Percentiles rank a stretch among this genome's conserved stretches.
phyloP scores from a whole-genome alignment of 495 filamentous ascomycete species.

The Penicillium cataractarum region DNA sequence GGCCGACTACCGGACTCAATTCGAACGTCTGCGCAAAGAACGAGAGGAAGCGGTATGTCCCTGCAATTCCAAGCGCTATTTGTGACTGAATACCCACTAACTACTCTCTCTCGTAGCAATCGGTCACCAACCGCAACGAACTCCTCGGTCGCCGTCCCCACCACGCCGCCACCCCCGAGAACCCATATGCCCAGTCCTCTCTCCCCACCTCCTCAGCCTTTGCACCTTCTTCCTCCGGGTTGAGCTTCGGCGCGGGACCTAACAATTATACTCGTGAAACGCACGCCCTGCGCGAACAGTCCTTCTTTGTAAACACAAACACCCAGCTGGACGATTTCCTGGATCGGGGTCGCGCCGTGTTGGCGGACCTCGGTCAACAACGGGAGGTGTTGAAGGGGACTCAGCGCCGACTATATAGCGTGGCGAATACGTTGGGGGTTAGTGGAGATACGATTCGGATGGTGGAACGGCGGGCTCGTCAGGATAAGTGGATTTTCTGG shows the following conservation, averaged over 20 bases:
- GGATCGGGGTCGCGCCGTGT: slow-evolving; percentile 84
- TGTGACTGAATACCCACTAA: slow-evolving; percentile 6
- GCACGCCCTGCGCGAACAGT: slow-evolving; percentile 88
- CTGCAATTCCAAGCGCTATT: not conserved
- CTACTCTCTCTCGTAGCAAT: slow-evolving; percentile 51
- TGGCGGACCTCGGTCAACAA: slow-evolving; percentile 88
- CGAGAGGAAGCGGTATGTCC: slow-evolving; percentile 68
- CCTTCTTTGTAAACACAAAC: slow-evolving; percentile 79
- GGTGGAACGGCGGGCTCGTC: slow-evolving; percentile 85
- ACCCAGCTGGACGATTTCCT: slow-evolving; percentile 90
- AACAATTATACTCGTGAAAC: slow-evolving; percentile 70
- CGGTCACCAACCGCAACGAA: slow-evolving; percentile 75
- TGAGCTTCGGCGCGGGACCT: slow-evolving; percentile 56
- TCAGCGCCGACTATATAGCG: slow-evolving; percentile 85
- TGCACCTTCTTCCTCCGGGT: slow-evolving; percentile 45
- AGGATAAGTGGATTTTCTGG: slow-evolving; percentile 99
- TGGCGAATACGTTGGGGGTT: slow-evolving; percentile 91
- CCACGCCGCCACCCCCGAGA: slow-evolving; percentile 85
- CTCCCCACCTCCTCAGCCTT: slow-evolving; percentile 47
- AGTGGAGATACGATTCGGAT: slow-evolving; percentile 96
- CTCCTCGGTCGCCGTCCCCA: slow-evolving; percentile 90
- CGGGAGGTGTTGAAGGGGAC: slow-evolving; percentile 93
- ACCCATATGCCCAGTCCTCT: slow-evolving; percentile 78
- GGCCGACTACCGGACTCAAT: slow-evolving; percentile 71
- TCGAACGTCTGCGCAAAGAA: slow-evolving; percentile 74